Evolutionary conservation across 129 eudicot genomes (phyloP).

Genomic region (Silybum marianum): DNA sequence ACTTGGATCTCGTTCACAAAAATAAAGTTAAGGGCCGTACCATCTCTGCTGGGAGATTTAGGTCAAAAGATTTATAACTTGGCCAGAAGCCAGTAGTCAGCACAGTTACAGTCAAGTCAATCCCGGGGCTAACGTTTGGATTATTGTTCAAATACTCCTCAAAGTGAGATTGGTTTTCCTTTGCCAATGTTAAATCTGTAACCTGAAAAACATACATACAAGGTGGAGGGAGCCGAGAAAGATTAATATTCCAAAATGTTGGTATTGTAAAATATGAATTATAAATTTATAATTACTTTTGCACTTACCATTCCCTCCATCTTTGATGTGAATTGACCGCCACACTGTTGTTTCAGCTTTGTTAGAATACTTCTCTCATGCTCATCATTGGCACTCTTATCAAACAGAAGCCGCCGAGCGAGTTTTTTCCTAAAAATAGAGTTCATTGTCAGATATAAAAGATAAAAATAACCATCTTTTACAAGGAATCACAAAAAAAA

Average conservation of each 20-base stretch:
- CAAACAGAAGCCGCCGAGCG: constrained; percentile 80
- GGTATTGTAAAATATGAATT: background rate
- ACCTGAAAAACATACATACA: constrained; percentile 47
- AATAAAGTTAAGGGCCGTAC: constrained; percentile 28
- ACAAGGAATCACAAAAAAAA: background rate
- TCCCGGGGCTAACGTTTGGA: constrained; percentile 59
- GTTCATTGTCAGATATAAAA: constrained; percentile 4
- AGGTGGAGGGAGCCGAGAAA: background rate
- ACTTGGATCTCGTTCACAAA: background rate
- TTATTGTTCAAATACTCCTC: constrained; percentile 67
- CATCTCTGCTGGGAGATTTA: constrained; percentile 87
- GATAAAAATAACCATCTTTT: background rate
- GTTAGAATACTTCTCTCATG: constrained; percentile 91
- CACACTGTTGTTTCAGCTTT: constrained; percentile 91
- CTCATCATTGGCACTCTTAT: constrained; percentile 95
- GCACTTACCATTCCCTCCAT: constrained; percentile 93
- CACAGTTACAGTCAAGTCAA: constrained; percentile 85
- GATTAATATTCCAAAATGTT: background rate
- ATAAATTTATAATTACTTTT: background rate
- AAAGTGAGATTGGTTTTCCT: constrained; percentile 78
- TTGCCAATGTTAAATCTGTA: constrained; percentile 81
- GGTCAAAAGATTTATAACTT: constrained; percentile 84
- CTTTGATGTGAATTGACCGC: constrained; percentile 91
- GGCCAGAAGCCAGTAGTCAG: constrained; percentile 93
- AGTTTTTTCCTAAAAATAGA: constrained; percentile 71